Base-by-base conservation (phyloP, 371 early-diverging fungal species). In the Polyrhizophydium stewartii region DNA sequence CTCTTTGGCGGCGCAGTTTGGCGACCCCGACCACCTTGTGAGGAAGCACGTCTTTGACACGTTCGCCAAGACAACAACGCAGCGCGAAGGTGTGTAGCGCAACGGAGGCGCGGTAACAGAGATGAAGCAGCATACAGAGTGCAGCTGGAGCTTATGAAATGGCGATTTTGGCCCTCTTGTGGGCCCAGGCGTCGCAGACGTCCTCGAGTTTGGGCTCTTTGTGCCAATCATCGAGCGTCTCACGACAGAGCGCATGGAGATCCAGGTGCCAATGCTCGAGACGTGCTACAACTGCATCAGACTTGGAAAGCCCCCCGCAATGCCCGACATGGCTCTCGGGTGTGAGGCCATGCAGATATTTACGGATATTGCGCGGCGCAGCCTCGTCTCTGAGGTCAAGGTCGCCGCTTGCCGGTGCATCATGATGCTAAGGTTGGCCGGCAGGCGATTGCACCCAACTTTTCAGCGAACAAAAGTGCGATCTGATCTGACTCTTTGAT, bases 211-310 rank as follows among this genome's bases (percentile, higher is more conserved):
- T 47, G n/a, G 33, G 12, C 66, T 74, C 24, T 50, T 79, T 38
- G 37, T 62, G 10, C 49, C 55, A 1, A 56, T 79, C n/a, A 65
- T 79, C 37, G 37, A 43, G 41, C 58, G 65, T 31, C 66, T 78
- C 17, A 64, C 71, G 10, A 40, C 40, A 10, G 81, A 80, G 58
- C 57, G 71, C 0, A 68, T 77, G 64, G 76, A 74, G 35, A 65
- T 74, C 55, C 78, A 80, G 59, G 63, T 71, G 27, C 61, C 60
- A 47, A 71, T 75, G 35, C 67, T 80, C 2, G 63, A 70, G 21
- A 75, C 76, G 19, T 58, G 69, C 30, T 72, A 77, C 61, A 67
- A 77, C 37, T 71, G 70, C 62, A 71, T 78, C 28, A 65, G 78
- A 10, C 55, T 68, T 7, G 78, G 76, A 2, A 19, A 37, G 41